A percentile compares a stretch with the other conserved stretches of the same genome.
Evolutionary conservation across 495 filamentous ascomycete genomes (phyloP).

Genomic region (Sabuloglossum arenarium): DNA sequence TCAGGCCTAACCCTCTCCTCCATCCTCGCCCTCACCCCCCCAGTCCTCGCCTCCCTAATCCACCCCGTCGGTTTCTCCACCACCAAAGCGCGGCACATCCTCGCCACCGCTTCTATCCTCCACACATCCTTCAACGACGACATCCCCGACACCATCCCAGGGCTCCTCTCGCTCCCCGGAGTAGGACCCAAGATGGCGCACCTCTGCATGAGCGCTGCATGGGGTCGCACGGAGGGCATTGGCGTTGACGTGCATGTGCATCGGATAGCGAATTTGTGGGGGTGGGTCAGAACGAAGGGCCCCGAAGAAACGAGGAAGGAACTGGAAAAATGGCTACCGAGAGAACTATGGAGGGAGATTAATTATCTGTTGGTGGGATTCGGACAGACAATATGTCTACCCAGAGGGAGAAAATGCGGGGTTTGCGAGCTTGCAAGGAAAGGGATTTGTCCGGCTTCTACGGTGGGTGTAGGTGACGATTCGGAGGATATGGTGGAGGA

Average conservation of each 20-base stretch:
- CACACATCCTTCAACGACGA: slow-evolving; percentile 47
- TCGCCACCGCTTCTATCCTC: slow-evolving; percentile 51
- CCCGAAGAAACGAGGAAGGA: slow-evolving; percentile 6
- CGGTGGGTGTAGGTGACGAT: not conserved
- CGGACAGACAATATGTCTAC: slow-evolving; percentile 8
- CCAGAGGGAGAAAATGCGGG: slow-evolving; percentile 8
- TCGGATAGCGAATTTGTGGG: slow-evolving; percentile 91
- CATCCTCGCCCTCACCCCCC: slow-evolving; percentile 51
- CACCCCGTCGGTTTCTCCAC: slow-evolving; percentile 83
- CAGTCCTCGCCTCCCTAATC: slow-evolving; percentile 58
- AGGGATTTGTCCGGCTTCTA: slow-evolving; percentile 5
- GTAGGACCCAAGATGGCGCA: slow-evolving; percentile 98
- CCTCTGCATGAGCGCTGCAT: slow-evolving; percentile 56
- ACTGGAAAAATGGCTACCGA: slow-evolving; percentile 6
- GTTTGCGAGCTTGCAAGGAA: slow-evolving; percentile 2
- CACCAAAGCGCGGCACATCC: slow-evolving; percentile 84
- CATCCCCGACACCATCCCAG: slow-evolving; percentile 65
- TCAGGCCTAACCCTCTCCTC: slow-evolving; percentile 51
- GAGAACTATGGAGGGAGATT: slow-evolving; percentile 7
- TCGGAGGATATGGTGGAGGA: too few species aligned
- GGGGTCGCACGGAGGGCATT: slow-evolving; percentile 36
- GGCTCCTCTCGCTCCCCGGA: slow-evolving; percentile 61
- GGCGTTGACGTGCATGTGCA: slow-evolving; percentile 54
- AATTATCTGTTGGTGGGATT: slow-evolving; percentile 7
- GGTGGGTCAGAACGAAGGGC: slow-evolving; percentile 30